Conservation (phyloP, 306 rosid genomes). For the Quercus suber region DNA sequence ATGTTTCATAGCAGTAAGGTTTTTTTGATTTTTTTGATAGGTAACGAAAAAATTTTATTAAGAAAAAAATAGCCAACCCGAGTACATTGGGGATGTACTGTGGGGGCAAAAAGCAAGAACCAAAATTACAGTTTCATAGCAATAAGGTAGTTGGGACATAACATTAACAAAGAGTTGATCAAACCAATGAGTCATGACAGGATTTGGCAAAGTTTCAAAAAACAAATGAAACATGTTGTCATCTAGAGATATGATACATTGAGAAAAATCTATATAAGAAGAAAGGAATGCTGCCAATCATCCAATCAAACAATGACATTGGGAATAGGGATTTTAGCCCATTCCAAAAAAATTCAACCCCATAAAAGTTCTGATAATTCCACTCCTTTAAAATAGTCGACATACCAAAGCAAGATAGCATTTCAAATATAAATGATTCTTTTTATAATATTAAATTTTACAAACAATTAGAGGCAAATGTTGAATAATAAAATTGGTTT, state of each 20-base stretch:
- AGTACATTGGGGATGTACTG: no score
- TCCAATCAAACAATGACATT: no score
- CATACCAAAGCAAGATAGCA: not conserved
- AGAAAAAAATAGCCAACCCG: no score
- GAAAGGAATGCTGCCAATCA: no score
- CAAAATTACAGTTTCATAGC: no score
- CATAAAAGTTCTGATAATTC: not conserved
- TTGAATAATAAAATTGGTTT: no score
- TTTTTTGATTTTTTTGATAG: no score
- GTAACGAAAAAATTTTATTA: no score
- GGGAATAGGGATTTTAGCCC: no score
- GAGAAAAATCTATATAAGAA: no score
- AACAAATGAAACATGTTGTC: not conserved
- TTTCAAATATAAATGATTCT: not conserved
- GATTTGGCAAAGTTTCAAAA: not conserved
- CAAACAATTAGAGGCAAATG: not conserved
- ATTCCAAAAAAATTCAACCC: not conserved
- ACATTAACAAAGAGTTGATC: constrained; percentile 8
- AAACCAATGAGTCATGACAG: not conserved
- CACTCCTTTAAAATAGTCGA: not conserved
- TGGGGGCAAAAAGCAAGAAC: no score
- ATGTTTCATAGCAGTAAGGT: constrained; percentile 17
- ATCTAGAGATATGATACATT: not conserved
- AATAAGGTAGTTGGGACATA: constrained; percentile 4
- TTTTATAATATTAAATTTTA: not conserved